Evolutionary conservation across 192 early-diverging fungal genomes (phyloP).

Genomic region (Coemansia sp.): DNA sequence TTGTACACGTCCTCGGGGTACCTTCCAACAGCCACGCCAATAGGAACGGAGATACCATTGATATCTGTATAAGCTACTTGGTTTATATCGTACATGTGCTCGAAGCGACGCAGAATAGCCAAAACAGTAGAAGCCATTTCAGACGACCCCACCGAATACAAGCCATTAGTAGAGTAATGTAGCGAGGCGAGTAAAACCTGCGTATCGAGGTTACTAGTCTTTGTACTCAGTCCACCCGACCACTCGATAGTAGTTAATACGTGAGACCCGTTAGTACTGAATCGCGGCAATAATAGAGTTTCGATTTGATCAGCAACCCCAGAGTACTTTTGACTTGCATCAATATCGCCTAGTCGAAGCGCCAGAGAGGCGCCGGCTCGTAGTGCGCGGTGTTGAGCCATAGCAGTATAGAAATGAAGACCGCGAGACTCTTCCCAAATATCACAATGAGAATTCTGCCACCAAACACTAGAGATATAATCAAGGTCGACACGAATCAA

Average conservation of each 20-base stretch:
- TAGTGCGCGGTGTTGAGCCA: slow-evolving; percentile 67
- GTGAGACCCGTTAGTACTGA: slow-evolving; percentile 45
- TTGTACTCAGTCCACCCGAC: slow-evolving; percentile 49
- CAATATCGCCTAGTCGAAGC: background rate
- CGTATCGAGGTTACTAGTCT: slow-evolving; percentile 61
- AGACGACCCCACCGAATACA: slow-evolving; percentile 16
- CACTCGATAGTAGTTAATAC: slow-evolving; percentile 51
- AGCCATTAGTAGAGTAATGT: slow-evolving; percentile 36
- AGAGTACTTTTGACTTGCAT: slow-evolving; percentile 36
- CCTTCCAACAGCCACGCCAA: slow-evolving; percentile 67
- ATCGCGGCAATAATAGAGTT: slow-evolving; percentile 28
- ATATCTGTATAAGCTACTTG: slow-evolving; percentile 20
- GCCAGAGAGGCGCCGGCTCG: slow-evolving; percentile 61
- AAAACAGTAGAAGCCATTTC: slow-evolving; percentile 29
- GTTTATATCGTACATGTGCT: slow-evolving; percentile 32
- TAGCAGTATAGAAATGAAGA: slow-evolving; percentile 69
- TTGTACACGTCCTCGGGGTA: slow-evolving; percentile 81
- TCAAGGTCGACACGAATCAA: slow-evolving; percentile 64
- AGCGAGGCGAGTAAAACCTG: slow-evolving; percentile 65
- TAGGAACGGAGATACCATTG: slow-evolving; percentile 12
- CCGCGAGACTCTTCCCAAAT: slow-evolving; percentile 83
- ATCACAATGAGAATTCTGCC: slow-evolving; percentile 57
- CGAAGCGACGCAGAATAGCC: slow-evolving; percentile 22
- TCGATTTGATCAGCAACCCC: slow-evolving; percentile 38
- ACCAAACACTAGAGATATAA: slow-evolving; percentile 61